Percentiles rank a stretch among this genome's conserved stretches.
phyloP scores from a whole-genome alignment of 2,329 filamentous ascomycete species.

The Scleromitrula shiraiana region DNA sequence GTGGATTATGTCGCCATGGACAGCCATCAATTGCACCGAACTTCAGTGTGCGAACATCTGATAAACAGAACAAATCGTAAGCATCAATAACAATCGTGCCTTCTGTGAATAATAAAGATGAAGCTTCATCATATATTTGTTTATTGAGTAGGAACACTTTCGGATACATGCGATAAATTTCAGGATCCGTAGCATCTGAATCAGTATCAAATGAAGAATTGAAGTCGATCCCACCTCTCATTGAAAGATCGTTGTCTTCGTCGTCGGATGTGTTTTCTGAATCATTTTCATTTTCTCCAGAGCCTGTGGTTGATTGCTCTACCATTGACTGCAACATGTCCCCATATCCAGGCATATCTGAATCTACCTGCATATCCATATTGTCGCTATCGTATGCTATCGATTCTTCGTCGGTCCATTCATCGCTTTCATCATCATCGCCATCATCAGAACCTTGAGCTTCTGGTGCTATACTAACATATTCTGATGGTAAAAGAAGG shows the following conservation, averaged over 20 bases:
- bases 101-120: slow-evolving; percentile 11
- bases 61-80: slow-evolving; percentile 15
- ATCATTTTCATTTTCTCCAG: not conserved
- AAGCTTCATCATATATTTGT: slow-evolving; percentile 15
- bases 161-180: slow-evolving; percentile 5
- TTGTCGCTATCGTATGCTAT: slow-evolving; percentile 1
- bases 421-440: not conserved
- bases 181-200: not conserved
- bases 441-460: too few relatives aligned
- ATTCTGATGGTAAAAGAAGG: not conserved
- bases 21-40: slow-evolving; percentile 1
- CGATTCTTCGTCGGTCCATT: slow-evolving; percentile 4
- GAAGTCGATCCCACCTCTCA: not conserved
- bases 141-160: slow-evolving; percentile 12
- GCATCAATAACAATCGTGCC: slow-evolving; percentile 9
- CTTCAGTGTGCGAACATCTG: not conserved
- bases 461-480: not conserved
- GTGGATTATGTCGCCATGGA: slow-evolving; percentile 15
- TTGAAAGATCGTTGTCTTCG: not conserved
- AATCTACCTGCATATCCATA: not conserved
- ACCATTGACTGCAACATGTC: not conserved
- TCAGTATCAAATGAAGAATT: not conserved
- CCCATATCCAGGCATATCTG: not conserved
- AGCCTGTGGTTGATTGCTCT: too few relatives aligned
- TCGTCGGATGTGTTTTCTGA: not conserved